Base-by-base conservation (phyloP, 2,329 filamentous ascomycete genomes). In the Karstenula rhodostoma region DNA sequence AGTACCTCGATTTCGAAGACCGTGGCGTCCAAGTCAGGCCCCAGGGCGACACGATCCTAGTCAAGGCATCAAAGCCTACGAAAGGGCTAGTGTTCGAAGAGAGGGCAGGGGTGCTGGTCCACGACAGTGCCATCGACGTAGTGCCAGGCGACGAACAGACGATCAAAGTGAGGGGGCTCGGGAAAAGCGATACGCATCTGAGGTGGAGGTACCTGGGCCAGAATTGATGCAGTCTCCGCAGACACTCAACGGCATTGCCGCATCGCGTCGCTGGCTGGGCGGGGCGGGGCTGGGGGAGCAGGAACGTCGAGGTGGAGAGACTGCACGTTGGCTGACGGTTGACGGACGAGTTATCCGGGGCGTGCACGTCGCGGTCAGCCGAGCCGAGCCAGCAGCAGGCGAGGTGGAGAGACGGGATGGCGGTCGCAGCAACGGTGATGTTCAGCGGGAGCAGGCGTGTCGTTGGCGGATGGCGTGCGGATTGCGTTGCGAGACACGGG, bases 11-110 rank as follows among this genome's bases (percentile, higher is more conserved):
- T 59, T 81, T 87, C 61, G 78, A 80, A 3, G 77, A 83, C 33
- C 80, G 85, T 37, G 82, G 82, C 19, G 77, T 87, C 0, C 72
- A 83, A 56, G 79, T 85, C 10, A 51, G 65, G n/a, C 66, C 67
- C 12, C 70, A 75, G 25, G 78, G 78, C n/a, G 72, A 76, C 43
- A 78, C 75, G 46, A 80, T 86, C 37, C 67, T 75, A 32, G 78
- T 87, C 64, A 82, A 70, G 64, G 80, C 82, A 6, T 68, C 77
- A 49, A 84, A 82, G 72, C 85, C 86, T 1, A 85, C 85, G 2
- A 88, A 87, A 65, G 85, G 85, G 13, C 73, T 87, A n/a, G 85
- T 87, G 4, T 86, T 87, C 64, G 85, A 87, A 70, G 86, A 87
- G 67, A 73, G 83, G 55, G 81, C 85, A 56, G 84, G 83, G 12